phyloP scores from a whole-genome alignment of 2,329 filamentous ascomycete species.

The Fusarium phyllophilum region DNA sequence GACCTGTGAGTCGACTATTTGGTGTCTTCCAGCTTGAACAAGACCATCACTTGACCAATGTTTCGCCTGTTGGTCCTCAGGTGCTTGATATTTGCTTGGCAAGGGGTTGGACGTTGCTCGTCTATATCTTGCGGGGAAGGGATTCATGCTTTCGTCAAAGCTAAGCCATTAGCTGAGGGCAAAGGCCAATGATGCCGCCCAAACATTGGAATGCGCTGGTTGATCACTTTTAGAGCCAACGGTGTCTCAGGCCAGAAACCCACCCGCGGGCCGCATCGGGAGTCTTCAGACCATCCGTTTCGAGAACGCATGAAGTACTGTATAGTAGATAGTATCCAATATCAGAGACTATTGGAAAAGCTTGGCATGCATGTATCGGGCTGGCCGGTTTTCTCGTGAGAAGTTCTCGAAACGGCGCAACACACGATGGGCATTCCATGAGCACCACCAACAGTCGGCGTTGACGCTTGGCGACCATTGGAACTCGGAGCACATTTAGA shows the following conservation, averaged over 20 bases:
- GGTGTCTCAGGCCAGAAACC: not conserved
- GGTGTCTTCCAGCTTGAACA: not conserved
- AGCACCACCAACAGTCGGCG: not conserved
- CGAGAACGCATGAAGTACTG: not conserved
- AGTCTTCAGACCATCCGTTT: not conserved
- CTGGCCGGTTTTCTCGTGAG: too few relatives aligned
- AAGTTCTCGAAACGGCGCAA: not conserved
- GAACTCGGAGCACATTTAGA: not conserved
- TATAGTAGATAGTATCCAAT: not conserved
- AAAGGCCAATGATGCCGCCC: not conserved
- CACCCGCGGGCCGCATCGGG: not conserved
- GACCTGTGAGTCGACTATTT: not conserved
- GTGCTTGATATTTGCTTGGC: constrained; percentile 6
- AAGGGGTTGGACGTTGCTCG: not conserved
- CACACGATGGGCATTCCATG: not conserved
- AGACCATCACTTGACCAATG: constrained; percentile 1
- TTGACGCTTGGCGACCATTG: not conserved
- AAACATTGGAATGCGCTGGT: constrained; percentile 10
- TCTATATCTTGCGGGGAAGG: not conserved
- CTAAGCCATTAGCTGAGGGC: not conserved
- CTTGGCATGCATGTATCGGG: not conserved
- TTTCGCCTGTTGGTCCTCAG: constrained; percentile 21
- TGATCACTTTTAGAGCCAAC: constrained; percentile 14
- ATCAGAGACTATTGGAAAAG: not conserved
- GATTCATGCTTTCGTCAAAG: not conserved